phyloP scores from a whole-genome alignment of 345 rosid species.

The Crucihimalaya himalaica region DNA sequence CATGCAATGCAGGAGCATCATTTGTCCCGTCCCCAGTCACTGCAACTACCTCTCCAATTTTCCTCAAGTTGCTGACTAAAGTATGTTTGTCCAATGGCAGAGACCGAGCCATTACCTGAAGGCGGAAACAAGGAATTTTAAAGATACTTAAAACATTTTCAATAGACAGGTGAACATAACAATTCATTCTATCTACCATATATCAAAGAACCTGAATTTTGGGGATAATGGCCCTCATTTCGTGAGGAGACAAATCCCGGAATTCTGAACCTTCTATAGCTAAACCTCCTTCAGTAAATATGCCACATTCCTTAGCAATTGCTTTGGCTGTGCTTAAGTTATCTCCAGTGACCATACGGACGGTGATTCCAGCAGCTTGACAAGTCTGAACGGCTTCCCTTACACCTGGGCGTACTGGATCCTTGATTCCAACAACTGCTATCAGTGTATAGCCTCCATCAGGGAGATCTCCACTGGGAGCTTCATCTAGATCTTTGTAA shows the following conservation, averaged over 20 bases:
- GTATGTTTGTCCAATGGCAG: slow-evolving; percentile 62
- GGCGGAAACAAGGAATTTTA: not conserved
- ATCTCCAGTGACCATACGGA: slow-evolving; percentile 83
- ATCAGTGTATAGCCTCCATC: slow-evolving; percentile 60
- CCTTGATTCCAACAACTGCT: slow-evolving; percentile 74
- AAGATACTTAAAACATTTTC: not conserved
- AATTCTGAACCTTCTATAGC: slow-evolving; percentile 79
- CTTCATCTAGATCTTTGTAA: slow-evolving; percentile 53
- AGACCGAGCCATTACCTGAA: slow-evolving; percentile 69
- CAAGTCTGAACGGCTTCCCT: slow-evolving; percentile 68
- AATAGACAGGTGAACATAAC: not conserved
- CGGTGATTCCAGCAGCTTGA: slow-evolving; percentile 67
- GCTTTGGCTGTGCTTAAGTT: slow-evolving; percentile 75
- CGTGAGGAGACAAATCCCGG: slow-evolving; percentile 55
- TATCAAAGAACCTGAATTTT: slow-evolving; percentile 55
- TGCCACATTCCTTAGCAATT: slow-evolving; percentile 77
- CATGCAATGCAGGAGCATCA: slow-evolving; percentile 93
- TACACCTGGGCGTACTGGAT: slow-evolving; percentile 72
- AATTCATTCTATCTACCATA: not conserved
- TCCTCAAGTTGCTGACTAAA: slow-evolving; percentile 50
- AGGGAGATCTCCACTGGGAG: slow-evolving; percentile 54
- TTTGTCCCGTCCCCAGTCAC: slow-evolving; percentile 98
- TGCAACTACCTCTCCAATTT: slow-evolving; percentile 70
- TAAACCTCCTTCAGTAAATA: slow-evolving; percentile 60
- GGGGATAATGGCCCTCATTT: slow-evolving; percentile 61